Conservation (phyloP, 768 basidiomycete species). For the Rhodotorula diobovata region DNA sequence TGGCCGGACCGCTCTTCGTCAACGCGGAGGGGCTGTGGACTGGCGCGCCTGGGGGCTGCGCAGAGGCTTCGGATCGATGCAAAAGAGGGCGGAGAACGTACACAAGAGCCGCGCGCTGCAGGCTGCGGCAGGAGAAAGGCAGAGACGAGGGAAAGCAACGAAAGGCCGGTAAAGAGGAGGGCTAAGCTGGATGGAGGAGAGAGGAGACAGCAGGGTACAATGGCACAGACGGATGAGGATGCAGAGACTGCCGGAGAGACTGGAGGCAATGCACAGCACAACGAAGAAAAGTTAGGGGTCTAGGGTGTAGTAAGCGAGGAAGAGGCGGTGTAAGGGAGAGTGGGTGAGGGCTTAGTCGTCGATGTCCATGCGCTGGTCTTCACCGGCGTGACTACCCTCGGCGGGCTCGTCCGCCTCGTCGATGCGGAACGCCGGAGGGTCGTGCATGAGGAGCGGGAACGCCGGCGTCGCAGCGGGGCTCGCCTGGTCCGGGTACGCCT, state of each 20-base stretch:
- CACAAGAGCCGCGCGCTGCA: neutral
- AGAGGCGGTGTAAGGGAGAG: too few relatives aligned
- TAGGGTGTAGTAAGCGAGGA: neutral
- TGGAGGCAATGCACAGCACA: neutral
- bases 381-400: too few relatives aligned
- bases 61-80: neutral
- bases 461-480: constrained; percentile 27
- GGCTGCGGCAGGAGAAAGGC: neutral
- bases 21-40: too few relatives aligned
- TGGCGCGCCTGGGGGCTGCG: too few relatives aligned
- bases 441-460: neutral
- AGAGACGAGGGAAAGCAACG: neutral
- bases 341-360: neutral
- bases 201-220: neutral
- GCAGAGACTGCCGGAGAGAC: neutral
- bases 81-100: too few relatives aligned
- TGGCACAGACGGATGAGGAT: neutral
- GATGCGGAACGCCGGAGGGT: neutral
- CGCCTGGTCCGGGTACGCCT: constrained; percentile 24
- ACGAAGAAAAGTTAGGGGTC: neutral
- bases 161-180: neutral
- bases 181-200: neutral
- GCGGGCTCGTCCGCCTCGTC: neutral
- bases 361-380: constrained; percentile 13
- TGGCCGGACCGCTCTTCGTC: too few relatives aligned